A percentile compares a stretch with the other conserved stretches of the same genome.
Conservation (phyloP, 2,329 filamentous ascomycete species). For the Cryphonectria carpinicola region DNA sequence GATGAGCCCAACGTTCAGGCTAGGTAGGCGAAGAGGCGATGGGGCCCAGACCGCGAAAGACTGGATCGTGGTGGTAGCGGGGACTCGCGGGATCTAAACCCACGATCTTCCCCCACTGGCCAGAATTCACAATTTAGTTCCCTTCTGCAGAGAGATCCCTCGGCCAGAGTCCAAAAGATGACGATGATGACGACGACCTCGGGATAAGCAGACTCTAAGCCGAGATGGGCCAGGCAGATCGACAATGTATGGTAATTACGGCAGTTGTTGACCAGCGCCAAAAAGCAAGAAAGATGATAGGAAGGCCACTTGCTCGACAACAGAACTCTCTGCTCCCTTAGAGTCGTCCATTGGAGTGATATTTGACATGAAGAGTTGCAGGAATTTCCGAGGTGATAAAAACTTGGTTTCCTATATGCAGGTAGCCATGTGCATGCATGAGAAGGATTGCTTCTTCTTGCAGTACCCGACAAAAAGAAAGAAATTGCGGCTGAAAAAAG, state of each 20-base stretch:
- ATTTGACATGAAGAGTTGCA: background rate
- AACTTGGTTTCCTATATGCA: constrained; percentile 3
- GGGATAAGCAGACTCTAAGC: constrained; percentile 1
- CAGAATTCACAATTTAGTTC: constrained; percentile 12
- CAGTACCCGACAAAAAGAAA: background rate
- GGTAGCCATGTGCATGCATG: constrained; percentile 8
- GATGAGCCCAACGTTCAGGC: background rate
- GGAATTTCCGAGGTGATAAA: background rate
- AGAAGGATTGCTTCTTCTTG: background rate
- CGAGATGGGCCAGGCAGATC: constrained; percentile 1
- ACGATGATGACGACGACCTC: constrained; percentile 13
- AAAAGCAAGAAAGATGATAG: background rate
- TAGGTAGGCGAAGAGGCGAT: constrained; percentile 1
- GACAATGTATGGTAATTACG: constrained; percentile 3
- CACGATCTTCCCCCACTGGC: constrained; percentile 13
- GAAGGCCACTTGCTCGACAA: background rate
- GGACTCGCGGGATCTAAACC: constrained; percentile 8
- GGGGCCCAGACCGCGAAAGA: background rate
- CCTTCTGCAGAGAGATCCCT: background rate
- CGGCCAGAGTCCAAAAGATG: constrained; percentile 7
- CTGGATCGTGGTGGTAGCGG: background rate
- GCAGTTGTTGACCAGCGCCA: constrained; percentile 8
- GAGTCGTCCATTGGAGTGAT: background rate
- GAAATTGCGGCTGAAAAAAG: constrained; percentile 5
- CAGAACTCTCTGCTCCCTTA: background rate